Conservation (phyloP, 352 stramenopile species). For the Aphanomyces astaci region DNA sequence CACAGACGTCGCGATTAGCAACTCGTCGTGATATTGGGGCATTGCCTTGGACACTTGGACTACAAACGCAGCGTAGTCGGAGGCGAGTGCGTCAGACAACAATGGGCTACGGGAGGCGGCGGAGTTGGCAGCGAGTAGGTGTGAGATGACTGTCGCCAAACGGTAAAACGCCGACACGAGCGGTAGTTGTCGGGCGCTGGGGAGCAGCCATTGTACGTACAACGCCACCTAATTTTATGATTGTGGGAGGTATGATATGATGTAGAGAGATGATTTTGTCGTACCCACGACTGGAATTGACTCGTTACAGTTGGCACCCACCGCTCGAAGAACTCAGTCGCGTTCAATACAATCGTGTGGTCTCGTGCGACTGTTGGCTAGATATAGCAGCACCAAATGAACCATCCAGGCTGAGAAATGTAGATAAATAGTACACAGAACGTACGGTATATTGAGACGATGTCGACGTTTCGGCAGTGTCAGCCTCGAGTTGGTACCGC, state of each 20-base stretch:
- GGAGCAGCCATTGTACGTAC: conserved; percentile 34
- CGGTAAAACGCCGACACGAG: conserved; percentile 59
- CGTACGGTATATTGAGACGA: conserved; percentile 53
- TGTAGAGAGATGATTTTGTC: conserved; percentile 15
- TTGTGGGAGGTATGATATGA: no score
- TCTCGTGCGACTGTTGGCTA: conserved; percentile 60
- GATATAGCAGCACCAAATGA: neutral
- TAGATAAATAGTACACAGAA: neutral
- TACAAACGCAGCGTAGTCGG: conserved; percentile 44
- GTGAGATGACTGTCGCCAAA: conserved; percentile 38
- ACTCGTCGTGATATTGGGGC: conserved; percentile 68
- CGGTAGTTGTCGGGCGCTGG: conserved; percentile 29
- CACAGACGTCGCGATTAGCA: conserved; percentile 48
- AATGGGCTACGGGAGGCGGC: conserved; percentile 14
- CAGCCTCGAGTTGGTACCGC: conserved; percentile 55
- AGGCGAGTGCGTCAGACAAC: conserved; percentile 25
- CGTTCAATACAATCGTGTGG: conserved; percentile 73
- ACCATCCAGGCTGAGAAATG: no score
- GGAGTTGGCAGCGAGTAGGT: neutral
- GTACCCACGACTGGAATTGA: conserved; percentile 42
- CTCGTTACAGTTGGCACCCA: conserved; percentile 32
- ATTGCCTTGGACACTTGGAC: conserved; percentile 37
- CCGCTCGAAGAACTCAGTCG: conserved; percentile 65
- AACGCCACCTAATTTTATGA: conserved; percentile 25
- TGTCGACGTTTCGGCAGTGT: conserved; percentile 28